Percentiles rank a stretch among this genome's conserved stretches.
Conservation (phyloP, 257 asterid genomes). For the Perilla frutescens region DNA sequence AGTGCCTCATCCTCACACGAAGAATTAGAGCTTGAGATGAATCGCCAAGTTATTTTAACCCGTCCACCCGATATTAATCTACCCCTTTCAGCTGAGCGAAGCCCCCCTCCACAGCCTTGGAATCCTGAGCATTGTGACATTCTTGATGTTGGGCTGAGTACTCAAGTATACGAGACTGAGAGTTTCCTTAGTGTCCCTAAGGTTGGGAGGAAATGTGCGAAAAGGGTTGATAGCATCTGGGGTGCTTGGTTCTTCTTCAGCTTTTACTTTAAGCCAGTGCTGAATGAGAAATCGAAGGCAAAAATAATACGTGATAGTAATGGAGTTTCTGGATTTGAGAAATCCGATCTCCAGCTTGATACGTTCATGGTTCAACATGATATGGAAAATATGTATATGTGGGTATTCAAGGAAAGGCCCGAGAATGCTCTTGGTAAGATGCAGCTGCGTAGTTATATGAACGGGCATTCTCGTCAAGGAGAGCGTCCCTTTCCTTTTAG, state of each 20-base stretch:
- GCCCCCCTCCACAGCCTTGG: slow-evolving; percentile 70
- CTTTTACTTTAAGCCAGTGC: slow-evolving; percentile 76
- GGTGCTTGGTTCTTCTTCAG: slow-evolving; percentile 90
- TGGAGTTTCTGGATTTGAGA: slow-evolving; percentile 69
- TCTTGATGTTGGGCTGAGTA: slow-evolving; percentile 69
- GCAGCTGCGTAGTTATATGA: slow-evolving; percentile 83
- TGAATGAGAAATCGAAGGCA: slow-evolving; percentile 67
- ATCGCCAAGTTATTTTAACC: slow-evolving; percentile 52
- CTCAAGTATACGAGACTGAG: slow-evolving; percentile 60
- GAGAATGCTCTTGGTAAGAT: slow-evolving; percentile 84
- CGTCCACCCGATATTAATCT: slow-evolving; percentile 77
- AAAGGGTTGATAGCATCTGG: slow-evolving; percentile 74
- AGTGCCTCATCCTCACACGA: slow-evolving; percentile 66
- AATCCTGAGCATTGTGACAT: slow-evolving; percentile 60
- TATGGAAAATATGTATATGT: slow-evolving; percentile 89
- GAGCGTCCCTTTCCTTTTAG: slow-evolving; percentile 77
- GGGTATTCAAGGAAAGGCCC: slow-evolving; percentile 83
- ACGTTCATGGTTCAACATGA: slow-evolving; percentile 81
- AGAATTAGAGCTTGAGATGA: slow-evolving; percentile 66
- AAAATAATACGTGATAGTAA: slow-evolving; percentile 59
- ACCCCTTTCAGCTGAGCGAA: slow-evolving; percentile 69
- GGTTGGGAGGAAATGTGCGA: slow-evolving; percentile 58
- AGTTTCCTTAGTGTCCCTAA: slow-evolving; percentile 55
- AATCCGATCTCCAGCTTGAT: slow-evolving; percentile 69
- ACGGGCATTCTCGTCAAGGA: slow-evolving; percentile 82